Evolutionary conservation across 768 basidiomycete genomes (phyloP).

Genomic region (Lactarius tabidus): DNA sequence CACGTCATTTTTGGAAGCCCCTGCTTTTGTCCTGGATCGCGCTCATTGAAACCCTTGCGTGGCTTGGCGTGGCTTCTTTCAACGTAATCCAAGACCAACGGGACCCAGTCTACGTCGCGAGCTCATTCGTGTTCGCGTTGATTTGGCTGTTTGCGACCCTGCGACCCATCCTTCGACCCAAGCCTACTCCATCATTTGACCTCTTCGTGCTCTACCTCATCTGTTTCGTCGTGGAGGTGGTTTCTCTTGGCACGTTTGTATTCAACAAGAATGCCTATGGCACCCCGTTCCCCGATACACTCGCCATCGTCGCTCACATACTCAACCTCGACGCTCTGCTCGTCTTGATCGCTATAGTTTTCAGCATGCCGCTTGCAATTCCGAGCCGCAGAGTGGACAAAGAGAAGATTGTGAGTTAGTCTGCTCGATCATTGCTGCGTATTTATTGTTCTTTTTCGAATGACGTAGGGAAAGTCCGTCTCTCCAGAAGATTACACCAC

Average conservation of each 20-base stretch:
- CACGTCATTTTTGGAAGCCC: constrained; percentile 54
- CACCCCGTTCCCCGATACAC: constrained; percentile 39
- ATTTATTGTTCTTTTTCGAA: constrained; percentile 1
- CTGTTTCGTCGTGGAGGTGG: constrained; percentile 42
- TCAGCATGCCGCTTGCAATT: constrained; percentile 63
- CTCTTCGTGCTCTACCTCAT: constrained; percentile 54
- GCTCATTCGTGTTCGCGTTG: constrained; percentile 45
- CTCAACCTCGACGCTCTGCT: constrained; percentile 45
- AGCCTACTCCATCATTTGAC: constrained; percentile 58
- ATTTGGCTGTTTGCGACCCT: constrained; percentile 66
- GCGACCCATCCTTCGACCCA: constrained; percentile 50
- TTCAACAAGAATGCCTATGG: constrained; percentile 48
- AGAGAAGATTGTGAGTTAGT: constrained; percentile 56
- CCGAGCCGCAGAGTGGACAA: constrained; percentile 50
- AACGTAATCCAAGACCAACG: constrained; percentile 36
- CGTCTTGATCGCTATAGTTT: constrained; percentile 43
- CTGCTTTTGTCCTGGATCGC: constrained; percentile 53
- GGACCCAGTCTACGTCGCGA: constrained; percentile 35
- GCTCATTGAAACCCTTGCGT: constrained; percentile 51
- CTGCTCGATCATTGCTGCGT: background rate
- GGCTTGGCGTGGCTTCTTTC: constrained; percentile 61
- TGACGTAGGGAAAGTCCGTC: constrained; percentile 47
- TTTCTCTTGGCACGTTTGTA: constrained; percentile 51
- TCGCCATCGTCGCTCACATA: constrained; percentile 29
- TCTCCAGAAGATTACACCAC: constrained; percentile 75